Base-by-base conservation (phyloP, 768 basidiomycete species). In the Cantharellus cinnabarinus region DNA sequence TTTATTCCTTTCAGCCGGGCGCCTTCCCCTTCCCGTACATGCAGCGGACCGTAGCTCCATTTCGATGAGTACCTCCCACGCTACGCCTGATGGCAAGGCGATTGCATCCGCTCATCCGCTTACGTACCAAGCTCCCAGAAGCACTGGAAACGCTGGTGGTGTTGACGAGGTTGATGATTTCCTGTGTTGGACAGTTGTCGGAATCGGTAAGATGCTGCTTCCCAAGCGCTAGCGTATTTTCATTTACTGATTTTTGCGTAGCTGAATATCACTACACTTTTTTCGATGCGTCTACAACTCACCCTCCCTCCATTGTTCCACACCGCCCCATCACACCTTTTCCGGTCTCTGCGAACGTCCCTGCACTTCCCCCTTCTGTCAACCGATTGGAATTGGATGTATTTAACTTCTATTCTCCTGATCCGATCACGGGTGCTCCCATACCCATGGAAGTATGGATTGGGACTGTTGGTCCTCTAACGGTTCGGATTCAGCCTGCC, bases 261-360 rank as follows among this genome's bases (percentile, higher is more conserved):
- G 88, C 89, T 58, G 89, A 90, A 70, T 91, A 90, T 70, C 86
- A 90, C 66, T 93, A 91, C 68, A 89, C 88, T 15, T 94, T 94
- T 69, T 91, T 93, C 67, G 87, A 91, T 65, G 85, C 86, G 3
- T 83, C 86, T 68, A 84, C 84, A n/a, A 37, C 38, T 7, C 52
- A 54, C 35, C 35, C 52, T 7, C 52, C 52, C 10, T 54, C 35
- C 10, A 58, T 5, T 53, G 50, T 63, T 10, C 85, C 88, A 55
- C 80, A 81, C 61, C 73, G 79, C 65, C 81, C 87, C 34, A 85
- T 95, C 63, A 90, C 90, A 0, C 89, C 91, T 1, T 87, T 91
- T 70, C 91, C 91, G 0, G 87, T 85, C 3, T 71, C 93, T 14
- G 85, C 89, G 67, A 83, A 82, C 4, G 75, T 84, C 4, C 91